Base-by-base conservation (phyloP, 345 rosid genomes). In the Linum lewisii region DNA sequence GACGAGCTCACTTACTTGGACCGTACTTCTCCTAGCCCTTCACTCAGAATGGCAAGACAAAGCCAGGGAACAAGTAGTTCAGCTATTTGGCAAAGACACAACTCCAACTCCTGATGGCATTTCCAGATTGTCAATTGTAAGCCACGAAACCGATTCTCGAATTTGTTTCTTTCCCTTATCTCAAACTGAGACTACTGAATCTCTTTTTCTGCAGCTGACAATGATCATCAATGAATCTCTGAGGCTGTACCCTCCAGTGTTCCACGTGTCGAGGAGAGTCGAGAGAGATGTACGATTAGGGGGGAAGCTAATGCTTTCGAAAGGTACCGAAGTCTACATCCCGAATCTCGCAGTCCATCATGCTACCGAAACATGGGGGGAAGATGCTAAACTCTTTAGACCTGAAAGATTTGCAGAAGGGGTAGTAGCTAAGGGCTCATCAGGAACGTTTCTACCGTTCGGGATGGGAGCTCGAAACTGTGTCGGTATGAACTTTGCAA, bases 51-150 rank as follows among this genome's bases (percentile, higher is more conserved):
- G 56, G 56, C 56, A 52, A 52, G 24, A 52, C 14, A 52, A 52
- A 20, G 56, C 56, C 14, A 52, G 56, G 56, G 24, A 52, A 24
- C 14, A 52, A 21, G 56, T 52, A 6, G 7, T 52, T 52, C 21
- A 52, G 6, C 56, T 52, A 14, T 16, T 52, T 20, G 56, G 56
- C 24, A 21, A 52, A 5, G 20, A 52, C 56, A 21, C 23, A 52
- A 52, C 56, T 52, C 56, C 56, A 42, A 42, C 47, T 42, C 47
- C 18, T 18, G 56, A 52, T 16, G 56, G 56, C 25, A 52, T 52
- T 24, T 52, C 56, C 22, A 52, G 56, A 24, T 52, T 52, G 24
- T 15, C 10, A 2, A 52, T 20, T 19, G 56, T 52, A 52, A n/a
- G 56, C 18, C n/a, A n/a, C n/a, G n/a, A n/a, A n/a, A n/a, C n/a